Evolutionary conservation across 1,139 yeast genomes (phyloP).

Genomic region (Waltiozyma sp.): DNA sequence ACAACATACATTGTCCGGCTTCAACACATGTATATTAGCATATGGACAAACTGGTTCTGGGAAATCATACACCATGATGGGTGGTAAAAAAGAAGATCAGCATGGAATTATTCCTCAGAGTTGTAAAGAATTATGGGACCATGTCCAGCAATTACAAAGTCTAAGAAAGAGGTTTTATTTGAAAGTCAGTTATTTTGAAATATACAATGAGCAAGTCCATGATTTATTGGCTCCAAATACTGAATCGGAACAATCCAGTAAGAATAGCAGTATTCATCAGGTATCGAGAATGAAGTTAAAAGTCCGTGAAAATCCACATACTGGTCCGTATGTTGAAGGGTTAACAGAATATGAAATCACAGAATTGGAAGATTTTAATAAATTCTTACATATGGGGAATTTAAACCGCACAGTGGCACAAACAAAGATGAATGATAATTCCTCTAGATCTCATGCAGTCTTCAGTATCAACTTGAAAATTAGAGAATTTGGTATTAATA

Average conservation of each 20-base stretch:
- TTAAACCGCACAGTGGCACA: slow-evolving; percentile 51
- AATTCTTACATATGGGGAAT: slow-evolving; percentile 36
- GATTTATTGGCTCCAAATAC: slow-evolving; percentile 33
- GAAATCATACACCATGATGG: slow-evolving; percentile 70
- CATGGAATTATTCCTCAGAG: slow-evolving; percentile 58
- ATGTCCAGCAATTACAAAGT: slow-evolving; percentile 25
- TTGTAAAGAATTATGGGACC: slow-evolving; percentile 41
- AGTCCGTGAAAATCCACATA: slow-evolving; percentile 49
- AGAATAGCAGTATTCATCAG: no score
- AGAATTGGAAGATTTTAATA: slow-evolving; percentile 32
- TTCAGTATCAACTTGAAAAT: slow-evolving; percentile 53
- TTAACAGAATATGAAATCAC: slow-evolving; percentile 38
- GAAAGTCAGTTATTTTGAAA: slow-evolving; percentile 53
- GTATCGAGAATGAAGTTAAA: slow-evolving; percentile 24
- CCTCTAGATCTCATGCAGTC: slow-evolving; percentile 73
- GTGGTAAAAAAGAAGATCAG: slow-evolving; percentile 34
- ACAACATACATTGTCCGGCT: slow-evolving; percentile 57
- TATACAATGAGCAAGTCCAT: slow-evolving; percentile 60
- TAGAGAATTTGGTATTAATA: slow-evolving; percentile 36
- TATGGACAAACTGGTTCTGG: slow-evolving; percentile 77
- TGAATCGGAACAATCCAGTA: neutral
- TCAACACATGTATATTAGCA: slow-evolving; percentile 65
- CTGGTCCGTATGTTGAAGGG: slow-evolving; percentile 65
- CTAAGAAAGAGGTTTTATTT: slow-evolving; percentile 36
- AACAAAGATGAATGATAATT: slow-evolving; percentile 57